These are phyloP conservation scores for Yarrowia sp. DNA, from an alignment of 805 yeast species.

Conservation along the genomic window DNA sequence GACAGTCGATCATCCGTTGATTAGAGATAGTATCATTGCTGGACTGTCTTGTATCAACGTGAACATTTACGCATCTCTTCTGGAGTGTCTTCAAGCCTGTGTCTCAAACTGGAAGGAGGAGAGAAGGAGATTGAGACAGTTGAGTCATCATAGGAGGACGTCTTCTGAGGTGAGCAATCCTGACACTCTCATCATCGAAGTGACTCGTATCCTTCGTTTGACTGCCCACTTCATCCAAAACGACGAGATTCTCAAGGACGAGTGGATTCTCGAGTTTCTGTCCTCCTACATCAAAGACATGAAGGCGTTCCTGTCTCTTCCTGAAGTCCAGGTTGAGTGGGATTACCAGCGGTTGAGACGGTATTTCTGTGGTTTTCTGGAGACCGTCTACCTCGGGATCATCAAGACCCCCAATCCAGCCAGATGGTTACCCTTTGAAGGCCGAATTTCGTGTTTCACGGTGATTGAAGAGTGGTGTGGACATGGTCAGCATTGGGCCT, in stretches of 20 bases:
- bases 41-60: slow-evolving; percentile 90
- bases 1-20: slow-evolving; percentile 68
- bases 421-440: slow-evolving; percentile 83
- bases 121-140: neutral
- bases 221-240: slow-evolving; percentile 68
- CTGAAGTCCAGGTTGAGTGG: slow-evolving; percentile 66
- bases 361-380: slow-evolving; percentile 82
- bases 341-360: slow-evolving; percentile 79
- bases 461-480: slow-evolving; percentile 95
- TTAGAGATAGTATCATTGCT: slow-evolving; percentile 85
- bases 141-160: slow-evolving; percentile 22
- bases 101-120: slow-evolving; percentile 60
- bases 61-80: slow-evolving; percentile 81
- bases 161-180: slow-evolving; percentile 27
- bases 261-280: slow-evolving; percentile 69
- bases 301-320: slow-evolving; percentile 63
- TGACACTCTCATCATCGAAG: slow-evolving; percentile 65
- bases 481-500: slow-evolving; percentile 67
- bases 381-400: slow-evolving; percentile 64
- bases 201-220: slow-evolving; percentile 75
- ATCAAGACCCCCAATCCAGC: slow-evolving; percentile 49
- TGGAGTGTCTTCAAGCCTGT: slow-evolving; percentile 74
- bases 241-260: slow-evolving; percentile 63
- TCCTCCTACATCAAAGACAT: slow-evolving; percentile 67
- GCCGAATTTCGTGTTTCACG: slow-evolving; percentile 80